phyloP scores from a whole-genome alignment of 2,329 filamentous ascomycete genomes.

The Calonectria fujianensis region DNA sequence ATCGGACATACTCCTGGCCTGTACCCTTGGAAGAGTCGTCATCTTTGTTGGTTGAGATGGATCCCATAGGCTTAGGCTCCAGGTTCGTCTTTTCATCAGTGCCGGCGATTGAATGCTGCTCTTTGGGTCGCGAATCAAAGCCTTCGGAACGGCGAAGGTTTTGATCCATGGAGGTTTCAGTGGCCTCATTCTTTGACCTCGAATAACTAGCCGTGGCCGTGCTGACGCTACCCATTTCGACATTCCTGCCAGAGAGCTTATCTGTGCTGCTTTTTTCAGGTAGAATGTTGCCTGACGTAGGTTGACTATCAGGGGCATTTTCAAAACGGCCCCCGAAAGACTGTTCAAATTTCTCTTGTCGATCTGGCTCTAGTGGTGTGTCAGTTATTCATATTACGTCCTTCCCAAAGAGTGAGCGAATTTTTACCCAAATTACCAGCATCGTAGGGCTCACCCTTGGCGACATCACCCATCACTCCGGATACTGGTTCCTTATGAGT shows the following conservation, averaged over 20 bases:
- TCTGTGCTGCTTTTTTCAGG: background rate
- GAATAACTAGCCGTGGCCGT: constrained; percentile 51
- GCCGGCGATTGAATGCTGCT: constrained; percentile 56
- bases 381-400: background rate
- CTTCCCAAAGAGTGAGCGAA: background rate
- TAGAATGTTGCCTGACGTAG: background rate
- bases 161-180: constrained; percentile 46
- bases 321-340: constrained; percentile 8
- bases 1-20: constrained; percentile 75
- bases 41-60: constrained; percentile 38
- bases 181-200: constrained; percentile 58
- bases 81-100: constrained; percentile 32
- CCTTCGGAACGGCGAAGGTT: constrained; percentile 59
- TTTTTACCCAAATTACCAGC: constrained; percentile 80
- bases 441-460: constrained; percentile 84
- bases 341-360: constrained; percentile 32
- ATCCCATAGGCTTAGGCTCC: constrained; percentile 23
- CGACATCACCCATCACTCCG: constrained; percentile 80
- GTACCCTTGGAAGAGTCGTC: constrained; percentile 65
- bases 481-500: constrained; percentile 79
- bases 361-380: background rate
- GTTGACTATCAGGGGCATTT: background rate
- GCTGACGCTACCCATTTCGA: constrained; percentile 57
- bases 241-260: background rate
- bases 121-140: constrained; percentile 66